Conservation (phyloP, 257 asterid genomes). For the Solanum pennellii region DNA sequence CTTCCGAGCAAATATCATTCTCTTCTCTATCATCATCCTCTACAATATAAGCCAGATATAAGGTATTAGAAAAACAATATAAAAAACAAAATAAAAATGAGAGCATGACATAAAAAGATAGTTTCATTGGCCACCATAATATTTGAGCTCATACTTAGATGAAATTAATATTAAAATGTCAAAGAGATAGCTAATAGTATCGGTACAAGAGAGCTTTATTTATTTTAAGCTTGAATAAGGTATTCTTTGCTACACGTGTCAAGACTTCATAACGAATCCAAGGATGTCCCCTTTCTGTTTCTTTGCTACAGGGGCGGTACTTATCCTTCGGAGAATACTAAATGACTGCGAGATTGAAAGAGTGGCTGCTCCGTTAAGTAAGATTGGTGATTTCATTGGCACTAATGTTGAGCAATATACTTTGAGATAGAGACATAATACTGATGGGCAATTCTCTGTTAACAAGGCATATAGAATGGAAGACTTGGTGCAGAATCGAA, state of each 20-base stretch:
- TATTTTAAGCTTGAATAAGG: neutral
- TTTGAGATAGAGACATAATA: neutral
- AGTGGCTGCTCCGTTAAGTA: neutral
- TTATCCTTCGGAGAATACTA: neutral
- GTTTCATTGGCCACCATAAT: neutral
- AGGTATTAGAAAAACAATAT: neutral
- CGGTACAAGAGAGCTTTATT: neutral
- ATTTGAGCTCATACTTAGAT: neutral
- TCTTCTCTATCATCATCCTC: constrained; percentile 30
- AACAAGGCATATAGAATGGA: neutral
- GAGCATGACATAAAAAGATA: neutral
- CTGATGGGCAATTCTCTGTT: neutral
- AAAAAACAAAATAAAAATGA: neutral
- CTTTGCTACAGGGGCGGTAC: neutral
- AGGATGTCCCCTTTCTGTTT: neutral
- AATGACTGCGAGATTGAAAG: neutral
- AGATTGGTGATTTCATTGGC: neutral
- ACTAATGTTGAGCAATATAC: neutral
- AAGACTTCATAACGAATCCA: neutral
- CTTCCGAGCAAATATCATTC: constrained; percentile 6
- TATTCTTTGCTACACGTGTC: neutral
- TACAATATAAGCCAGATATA: constrained; percentile 7
- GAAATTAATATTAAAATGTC: neutral
- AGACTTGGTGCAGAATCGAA: neutral
- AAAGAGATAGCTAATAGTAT: neutral